Evolutionary conservation across 2,329 filamentous ascomycete species (phyloP).

Genomic region (Chrysoporthe cubensis): DNA sequence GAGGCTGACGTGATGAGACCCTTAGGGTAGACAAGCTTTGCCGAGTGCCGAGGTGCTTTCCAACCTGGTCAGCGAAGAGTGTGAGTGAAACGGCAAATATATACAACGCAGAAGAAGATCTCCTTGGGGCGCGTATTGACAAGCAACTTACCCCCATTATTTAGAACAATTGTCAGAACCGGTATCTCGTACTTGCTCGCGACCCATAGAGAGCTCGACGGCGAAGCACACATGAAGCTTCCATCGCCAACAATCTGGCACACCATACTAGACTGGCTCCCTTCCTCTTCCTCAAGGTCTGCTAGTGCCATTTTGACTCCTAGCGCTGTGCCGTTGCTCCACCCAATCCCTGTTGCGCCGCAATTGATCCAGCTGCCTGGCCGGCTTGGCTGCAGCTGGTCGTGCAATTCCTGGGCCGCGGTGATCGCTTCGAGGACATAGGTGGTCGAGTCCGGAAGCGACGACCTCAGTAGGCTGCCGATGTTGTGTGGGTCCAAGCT

Average conservation of each 20-base stretch:
- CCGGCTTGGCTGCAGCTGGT: slow-evolving; percentile 63
- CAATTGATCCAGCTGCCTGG: slow-evolving; percentile 49
- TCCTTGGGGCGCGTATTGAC: neutral
- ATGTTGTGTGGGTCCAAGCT: slow-evolving; percentile 46
- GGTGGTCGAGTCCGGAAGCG: slow-evolving; percentile 42
- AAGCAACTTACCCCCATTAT: slow-evolving; percentile 54
- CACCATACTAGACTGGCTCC: slow-evolving; percentile 49
- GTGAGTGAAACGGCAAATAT: neutral
- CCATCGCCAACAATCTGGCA: slow-evolving; percentile 62
- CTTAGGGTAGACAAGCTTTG: neutral
- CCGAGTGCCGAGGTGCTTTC: slow-evolving; percentile 8
- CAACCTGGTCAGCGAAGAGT: slow-evolving; percentile 5
- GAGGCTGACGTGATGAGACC: neutral
- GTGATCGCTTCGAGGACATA: slow-evolving; percentile 73
- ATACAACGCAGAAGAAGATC: neutral
- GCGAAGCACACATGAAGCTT: slow-evolving; percentile 59
- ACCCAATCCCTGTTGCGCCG: slow-evolving; percentile 48
- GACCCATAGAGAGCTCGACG: slow-evolving; percentile 61
- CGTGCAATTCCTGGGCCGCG: slow-evolving; percentile 62
- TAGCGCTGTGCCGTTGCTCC: slow-evolving; percentile 49
- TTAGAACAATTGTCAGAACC: slow-evolving; percentile 58
- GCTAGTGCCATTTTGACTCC: slow-evolving; percentile 44
- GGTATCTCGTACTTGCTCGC: slow-evolving; percentile 58
- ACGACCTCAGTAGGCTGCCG: neutral
- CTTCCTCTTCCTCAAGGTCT: slow-evolving; percentile 35